Conservation (phyloP, 1,139 yeast species). For the Geotrichum restrictum region DNA sequence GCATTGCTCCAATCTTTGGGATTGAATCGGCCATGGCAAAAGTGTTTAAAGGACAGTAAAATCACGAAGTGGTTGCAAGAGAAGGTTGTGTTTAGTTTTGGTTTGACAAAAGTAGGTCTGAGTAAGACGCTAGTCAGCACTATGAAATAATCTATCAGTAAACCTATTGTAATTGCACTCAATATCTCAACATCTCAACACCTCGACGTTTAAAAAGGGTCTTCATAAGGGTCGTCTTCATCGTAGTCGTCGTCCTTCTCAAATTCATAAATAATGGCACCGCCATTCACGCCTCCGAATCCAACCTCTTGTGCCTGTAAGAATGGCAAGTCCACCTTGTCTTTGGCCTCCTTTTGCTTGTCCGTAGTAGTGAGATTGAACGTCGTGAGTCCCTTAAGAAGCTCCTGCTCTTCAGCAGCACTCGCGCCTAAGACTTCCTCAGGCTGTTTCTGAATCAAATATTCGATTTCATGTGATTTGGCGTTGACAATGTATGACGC, state of each 20-base stretch:
- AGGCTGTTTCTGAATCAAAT: slow-evolving; percentile 37
- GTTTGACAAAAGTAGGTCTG: not conserved
- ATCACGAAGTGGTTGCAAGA: not conserved
- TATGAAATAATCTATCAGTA: not conserved
- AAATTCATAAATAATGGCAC: slow-evolving; percentile 87
- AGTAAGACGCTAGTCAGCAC: not conserved
- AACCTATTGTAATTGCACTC: not conserved
- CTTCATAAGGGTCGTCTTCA: slow-evolving; percentile 96
- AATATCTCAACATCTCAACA: not conserved
- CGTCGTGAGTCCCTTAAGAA: slow-evolving; percentile 73
- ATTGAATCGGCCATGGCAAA: slow-evolving; percentile 49
- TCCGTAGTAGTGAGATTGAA: slow-evolving; percentile 75
- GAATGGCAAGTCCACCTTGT: slow-evolving; percentile 82
- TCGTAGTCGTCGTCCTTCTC: slow-evolving; percentile 85
- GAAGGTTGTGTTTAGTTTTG: not conserved
- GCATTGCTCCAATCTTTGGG: slow-evolving; percentile 49
- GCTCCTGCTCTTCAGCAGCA: slow-evolving; percentile 29
- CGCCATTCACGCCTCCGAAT: slow-evolving; percentile 54
- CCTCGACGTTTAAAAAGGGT: slow-evolving; percentile 66
- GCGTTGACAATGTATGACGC: slow-evolving; percentile 56
- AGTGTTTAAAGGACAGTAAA: not conserved
- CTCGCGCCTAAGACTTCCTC: slow-evolving; percentile 33
- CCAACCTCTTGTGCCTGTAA: slow-evolving; percentile 82
- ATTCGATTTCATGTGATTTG: slow-evolving; percentile 48
- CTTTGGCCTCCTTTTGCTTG: slow-evolving; percentile 72